Evolutionary conservation across 495 filamentous ascomycete species (phyloP), one percentile per base, ranked within the genome.

Genomic region (Platismatia glauca): DNA sequence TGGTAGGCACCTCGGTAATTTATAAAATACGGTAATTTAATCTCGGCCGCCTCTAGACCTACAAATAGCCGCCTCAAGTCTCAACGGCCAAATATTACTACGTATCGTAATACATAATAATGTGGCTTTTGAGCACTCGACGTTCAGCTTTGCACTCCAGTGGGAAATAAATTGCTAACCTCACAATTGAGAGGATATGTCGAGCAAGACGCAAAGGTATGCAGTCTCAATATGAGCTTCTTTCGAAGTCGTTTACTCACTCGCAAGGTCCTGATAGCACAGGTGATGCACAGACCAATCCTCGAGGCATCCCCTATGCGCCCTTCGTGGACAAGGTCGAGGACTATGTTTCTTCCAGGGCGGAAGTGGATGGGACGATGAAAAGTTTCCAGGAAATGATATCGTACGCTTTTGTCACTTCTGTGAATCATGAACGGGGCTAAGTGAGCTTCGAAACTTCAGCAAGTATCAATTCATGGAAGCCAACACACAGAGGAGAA

Each of bases 401-500:
- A 68, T 91, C 93, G 86, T 89, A 76, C 68, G 82, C 55, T 13
- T 16, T 41, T 16, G 11, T 48, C 15, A 20, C 35, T 53, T 20
- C 4, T 13, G 5, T 5, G 37, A 34, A 1, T 22, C 18, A 33
- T 13, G 22, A 22, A 34, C 24, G 12, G 18, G 15, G 37, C 29
- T 57, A 37, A 50, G 43, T 55, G 18, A 60, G 27, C 7, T 29
- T 8, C 20, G 7, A 37, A 11, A 27, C n/a, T 39, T 20, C 46
- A 92, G 88, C 60, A 97, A 98, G 80, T 98, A 98, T 77, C 95
- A 97, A 74, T 98, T 97, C 77, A 98, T 98, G 94, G 91, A 97
- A 78, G 80, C 87, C 68, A 97, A 96, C 76, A 89, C 89, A 33
- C 86, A 93, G 69, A 80, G 89, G 56, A 84, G 94, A 55, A 86